Evolutionary conservation across 805 yeast genomes (phyloP).

Genomic region (Babjeviella inositovora): DNA sequence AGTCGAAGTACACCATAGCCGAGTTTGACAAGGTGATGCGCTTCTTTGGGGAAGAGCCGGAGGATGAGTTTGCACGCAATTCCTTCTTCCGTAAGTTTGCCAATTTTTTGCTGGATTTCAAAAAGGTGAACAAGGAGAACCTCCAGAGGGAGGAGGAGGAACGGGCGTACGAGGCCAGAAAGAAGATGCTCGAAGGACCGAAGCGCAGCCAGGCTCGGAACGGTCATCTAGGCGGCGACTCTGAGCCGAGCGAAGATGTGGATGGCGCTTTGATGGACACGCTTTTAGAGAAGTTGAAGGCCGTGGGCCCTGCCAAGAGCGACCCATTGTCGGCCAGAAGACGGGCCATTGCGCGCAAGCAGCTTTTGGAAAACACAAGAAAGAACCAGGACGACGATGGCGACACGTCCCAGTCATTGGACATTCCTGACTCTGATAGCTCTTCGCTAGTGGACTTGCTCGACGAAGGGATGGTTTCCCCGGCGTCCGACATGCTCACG

Average conservation of each 20-base stretch:
- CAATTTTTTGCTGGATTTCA: conserved; percentile 43
- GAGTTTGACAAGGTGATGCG: conserved; percentile 45
- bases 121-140: conserved; percentile 50
- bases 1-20: conserved; percentile 28
- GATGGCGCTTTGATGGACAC: conserved; percentile 64
- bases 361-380: conserved; percentile 23
- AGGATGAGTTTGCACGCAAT: conserved; percentile 32
- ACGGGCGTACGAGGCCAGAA: conserved; percentile 46
- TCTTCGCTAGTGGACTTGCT: too few species aligned
- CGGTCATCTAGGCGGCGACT: conserved; percentile 11
- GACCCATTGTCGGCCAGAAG: conserved; percentile 72
- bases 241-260: conserved; percentile 18
- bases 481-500: too few species aligned
- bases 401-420: too few species aligned
- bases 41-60: conserved; percentile 57
- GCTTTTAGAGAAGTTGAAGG: conserved; percentile 70
- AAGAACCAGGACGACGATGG: conserved; percentile 6
- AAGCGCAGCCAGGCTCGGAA: conserved; percentile 6
- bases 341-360: conserved; percentile 60
- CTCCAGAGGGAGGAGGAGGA: conserved; percentile 53
- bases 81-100: conserved; percentile 48
- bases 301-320: conserved; percentile 65
- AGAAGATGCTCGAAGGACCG: conserved; percentile 32
- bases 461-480: conserved; percentile 3
- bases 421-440: too few species aligned